Conservation (phyloP, 768 basidiomycete genomes). For the Symmetrospora coprosmae region DNA sequence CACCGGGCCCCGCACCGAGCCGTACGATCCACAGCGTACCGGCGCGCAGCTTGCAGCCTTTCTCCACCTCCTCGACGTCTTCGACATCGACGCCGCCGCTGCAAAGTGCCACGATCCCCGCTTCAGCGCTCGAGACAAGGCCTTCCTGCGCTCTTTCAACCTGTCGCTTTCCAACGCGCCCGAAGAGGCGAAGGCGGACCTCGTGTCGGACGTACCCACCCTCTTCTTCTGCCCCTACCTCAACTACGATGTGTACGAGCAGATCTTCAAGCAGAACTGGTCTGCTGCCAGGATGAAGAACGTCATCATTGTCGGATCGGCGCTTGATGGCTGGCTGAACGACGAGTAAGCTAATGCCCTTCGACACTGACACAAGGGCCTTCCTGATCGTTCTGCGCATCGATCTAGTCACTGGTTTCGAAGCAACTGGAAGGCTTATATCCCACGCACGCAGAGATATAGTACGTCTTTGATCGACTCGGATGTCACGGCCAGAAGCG, state of each 20-base stretch:
- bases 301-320: neutral
- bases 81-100: neutral
- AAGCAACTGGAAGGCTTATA: too few species aligned
- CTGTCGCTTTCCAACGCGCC: neutral
- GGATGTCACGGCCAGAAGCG: too few species aligned
- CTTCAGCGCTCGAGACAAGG: neutral
- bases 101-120: neutral
- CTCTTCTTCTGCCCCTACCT: conserved; percentile 8
- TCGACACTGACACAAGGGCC: too few species aligned
- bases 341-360: conserved; percentile 13
- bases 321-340: conserved; percentile 12
- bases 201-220: conserved; percentile 3
- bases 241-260: neutral
- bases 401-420: too few species aligned
- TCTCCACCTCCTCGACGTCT: neutral
- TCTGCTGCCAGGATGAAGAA: neutral
- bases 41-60: conserved; percentile 6
- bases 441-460: too few species aligned
- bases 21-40: too few species aligned
- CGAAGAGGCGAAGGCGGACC: neutral
- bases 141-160: neutral
- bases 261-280: neutral
- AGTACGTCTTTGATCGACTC: too few species aligned
- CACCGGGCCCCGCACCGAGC: neutral
- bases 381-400: too few species aligned